A percentile compares a stretch with the other conserved stretches of the same genome.
These are phyloP conservation scores for Geotrichum reessii DNA, from an alignment of 1,139 yeast genomes.

Conservation along the genomic window DNA sequence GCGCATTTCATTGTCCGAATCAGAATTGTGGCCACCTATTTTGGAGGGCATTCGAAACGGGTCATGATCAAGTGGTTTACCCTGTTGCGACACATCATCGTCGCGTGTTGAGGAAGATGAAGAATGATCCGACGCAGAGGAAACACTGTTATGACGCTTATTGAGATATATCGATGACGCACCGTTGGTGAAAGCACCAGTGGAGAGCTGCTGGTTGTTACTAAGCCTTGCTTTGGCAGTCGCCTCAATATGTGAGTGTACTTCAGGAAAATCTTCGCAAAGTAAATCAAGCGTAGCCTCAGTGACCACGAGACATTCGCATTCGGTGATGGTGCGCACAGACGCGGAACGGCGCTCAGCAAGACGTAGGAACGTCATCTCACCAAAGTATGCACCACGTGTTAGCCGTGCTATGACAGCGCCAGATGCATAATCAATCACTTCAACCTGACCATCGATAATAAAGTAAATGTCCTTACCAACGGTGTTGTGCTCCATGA, in stretches of 20 bases:
- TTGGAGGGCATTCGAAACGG: conserved; percentile 7
- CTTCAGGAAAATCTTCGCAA: conserved; percentile 52
- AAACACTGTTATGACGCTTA: conserved; percentile 3
- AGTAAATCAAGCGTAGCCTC: conserved; percentile 49
- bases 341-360: conserved; percentile 54
- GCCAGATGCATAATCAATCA: conserved; percentile 42
- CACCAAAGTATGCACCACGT: conserved; percentile 67
- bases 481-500: conserved; percentile 53
- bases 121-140: not conserved
- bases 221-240: conserved; percentile 57
- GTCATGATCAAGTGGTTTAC: conserved; percentile 14
- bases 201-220: conserved; percentile 38
- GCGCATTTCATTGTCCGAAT: not conserved
- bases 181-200: not conserved
- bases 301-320: conserved; percentile 55
- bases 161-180: conserved; percentile 4
- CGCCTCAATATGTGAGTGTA: conserved; percentile 52
- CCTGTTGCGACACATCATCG: conserved; percentile 1
- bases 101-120: conserved; percentile 11
- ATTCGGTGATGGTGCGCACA: conserved; percentile 54
- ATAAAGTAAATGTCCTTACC: conserved; percentile 64
- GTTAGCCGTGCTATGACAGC: conserved; percentile 52
- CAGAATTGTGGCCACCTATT: not conserved
- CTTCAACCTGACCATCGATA: conserved; percentile 66
- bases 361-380: conserved; percentile 59